Percentiles rank a stretch among this genome's conserved stretches.
Evolutionary conservation across 495 filamentous ascomycete species (phyloP).

Genomic region (Aspergillus sclerotioniger): DNA sequence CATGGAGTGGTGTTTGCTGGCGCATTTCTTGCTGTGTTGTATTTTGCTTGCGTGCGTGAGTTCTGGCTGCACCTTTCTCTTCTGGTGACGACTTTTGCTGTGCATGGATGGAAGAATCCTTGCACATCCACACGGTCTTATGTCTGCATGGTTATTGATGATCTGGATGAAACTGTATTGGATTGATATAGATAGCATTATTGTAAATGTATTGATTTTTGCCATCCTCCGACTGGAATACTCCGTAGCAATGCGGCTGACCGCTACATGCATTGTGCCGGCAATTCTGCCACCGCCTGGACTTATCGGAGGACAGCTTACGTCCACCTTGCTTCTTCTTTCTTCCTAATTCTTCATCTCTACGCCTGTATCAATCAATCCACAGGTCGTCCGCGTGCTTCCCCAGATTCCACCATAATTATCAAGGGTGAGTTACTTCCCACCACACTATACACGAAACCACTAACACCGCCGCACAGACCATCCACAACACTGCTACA

Average conservation of each 20-base stretch:
- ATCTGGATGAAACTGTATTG: background rate
- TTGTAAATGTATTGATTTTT: background rate
- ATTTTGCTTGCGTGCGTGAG: slow-evolving; percentile 9
- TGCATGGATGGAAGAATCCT: slow-evolving; percentile 1
- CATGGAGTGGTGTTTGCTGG: slow-evolving; percentile 40
- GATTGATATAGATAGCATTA: background rate
- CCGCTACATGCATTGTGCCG: background rate
- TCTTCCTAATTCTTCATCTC: slow-evolving; percentile 4
- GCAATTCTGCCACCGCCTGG: slow-evolving; percentile 13
- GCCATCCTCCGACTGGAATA: background rate
- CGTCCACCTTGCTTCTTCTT: slow-evolving; percentile 7
- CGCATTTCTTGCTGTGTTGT: slow-evolving; percentile 29
- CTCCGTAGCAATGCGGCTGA: background rate
- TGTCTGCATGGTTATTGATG: background rate
- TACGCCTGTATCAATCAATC: background rate
- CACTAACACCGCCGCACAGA: slow-evolving; percentile 1
- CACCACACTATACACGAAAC: background rate
- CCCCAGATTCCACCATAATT: background rate
- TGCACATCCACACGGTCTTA: background rate
- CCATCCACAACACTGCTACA: background rate
- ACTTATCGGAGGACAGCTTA: slow-evolving; percentile 13
- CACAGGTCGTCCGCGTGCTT: background rate
- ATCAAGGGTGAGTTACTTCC: background rate
- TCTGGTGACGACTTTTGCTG: slow-evolving; percentile 2
- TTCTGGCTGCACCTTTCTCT: slow-evolving; percentile 4